These are phyloP conservation scores for Escovopsis weberi DNA, from an alignment of 2,329 filamentous ascomycete species.

Conservation along the genomic window DNA sequence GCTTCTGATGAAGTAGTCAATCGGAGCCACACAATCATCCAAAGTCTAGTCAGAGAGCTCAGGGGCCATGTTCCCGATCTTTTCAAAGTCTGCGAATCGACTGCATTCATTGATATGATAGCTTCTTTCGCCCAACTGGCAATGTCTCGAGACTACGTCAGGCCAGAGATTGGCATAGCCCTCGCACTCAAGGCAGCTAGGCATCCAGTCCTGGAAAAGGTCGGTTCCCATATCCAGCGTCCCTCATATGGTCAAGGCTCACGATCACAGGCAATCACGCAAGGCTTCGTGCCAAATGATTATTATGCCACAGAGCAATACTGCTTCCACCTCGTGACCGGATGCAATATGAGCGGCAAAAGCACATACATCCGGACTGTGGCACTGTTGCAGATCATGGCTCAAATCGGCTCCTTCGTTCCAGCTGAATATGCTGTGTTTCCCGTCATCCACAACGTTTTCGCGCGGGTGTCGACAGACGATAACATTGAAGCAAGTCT, in stretches of 20 bases:
- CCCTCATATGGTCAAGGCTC: neutral
- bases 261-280: conserved; percentile 37
- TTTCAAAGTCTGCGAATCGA: conserved; percentile 73
- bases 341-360: conserved; percentile 97
- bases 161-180: conserved; percentile 53
- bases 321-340: conserved; percentile 85
- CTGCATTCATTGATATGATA: conserved; percentile 80
- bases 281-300: conserved; percentile 74
- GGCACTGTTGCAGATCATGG: conserved; percentile 80
- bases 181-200: conserved; percentile 60
- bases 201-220: conserved; percentile 66
- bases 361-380: conserved; percentile 85
- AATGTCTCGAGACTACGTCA: conserved; percentile 43
- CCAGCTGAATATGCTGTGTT: conserved; percentile 75
- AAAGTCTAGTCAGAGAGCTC: conserved; percentile 58
- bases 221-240: conserved; percentile 8
- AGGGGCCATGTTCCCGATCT: conserved; percentile 55
- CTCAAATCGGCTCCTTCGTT: conserved; percentile 82
- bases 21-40: conserved; percentile 65
- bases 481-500: conserved; percentile 83
- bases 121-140: conserved; percentile 61
- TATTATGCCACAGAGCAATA: conserved; percentile 69
- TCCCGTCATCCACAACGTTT: conserved; percentile 66
- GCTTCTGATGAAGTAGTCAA: conserved; percentile 72
- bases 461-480: conserved; percentile 74